Evolutionary conservation across 2,329 filamentous ascomycete species (phyloP).

Genomic region (Apiospora arundinis): DNA sequence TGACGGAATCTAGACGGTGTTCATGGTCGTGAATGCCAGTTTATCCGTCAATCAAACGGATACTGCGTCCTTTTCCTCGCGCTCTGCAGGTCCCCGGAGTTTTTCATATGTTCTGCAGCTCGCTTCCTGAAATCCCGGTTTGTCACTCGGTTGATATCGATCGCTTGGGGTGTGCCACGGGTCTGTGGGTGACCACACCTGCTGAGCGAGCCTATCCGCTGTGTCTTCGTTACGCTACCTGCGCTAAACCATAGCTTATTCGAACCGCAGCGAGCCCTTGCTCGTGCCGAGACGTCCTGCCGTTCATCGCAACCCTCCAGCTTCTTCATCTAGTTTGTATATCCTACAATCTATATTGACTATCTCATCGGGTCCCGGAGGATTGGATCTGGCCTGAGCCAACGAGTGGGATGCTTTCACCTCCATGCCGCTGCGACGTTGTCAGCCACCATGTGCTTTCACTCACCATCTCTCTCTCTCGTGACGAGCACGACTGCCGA

Average conservation of each 20-base stretch:
- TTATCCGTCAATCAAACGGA: conserved; percentile 18
- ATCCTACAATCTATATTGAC: conserved; percentile 15
- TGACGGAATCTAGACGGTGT: neutral
- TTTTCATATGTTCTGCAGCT: conserved; percentile 17
- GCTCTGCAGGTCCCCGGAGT: conserved; percentile 14
- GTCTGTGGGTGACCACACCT: conserved; percentile 9
- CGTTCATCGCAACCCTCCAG: neutral
- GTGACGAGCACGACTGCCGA: neutral
- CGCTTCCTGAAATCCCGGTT: conserved; percentile 9
- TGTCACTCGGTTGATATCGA: conserved; percentile 12
- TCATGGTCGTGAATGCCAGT: neutral
- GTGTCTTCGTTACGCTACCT: conserved; percentile 10
- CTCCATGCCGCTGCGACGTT: neutral
- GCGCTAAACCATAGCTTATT: conserved; percentile 19
- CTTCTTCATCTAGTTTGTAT: conserved; percentile 8
- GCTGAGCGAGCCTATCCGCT: conserved; percentile 19
- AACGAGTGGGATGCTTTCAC: neutral
- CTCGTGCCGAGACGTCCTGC: conserved; percentile 7
- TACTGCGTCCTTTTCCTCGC: neutral
- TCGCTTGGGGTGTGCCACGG: conserved; percentile 12
- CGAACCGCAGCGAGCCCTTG: conserved; percentile 11
- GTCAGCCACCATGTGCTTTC: neutral
- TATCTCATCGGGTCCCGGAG: conserved; percentile 12
- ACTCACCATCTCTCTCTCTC: neutral
- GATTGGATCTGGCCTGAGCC: neutral